Conservation (phyloP, 2,329 filamentous ascomycete genomes). For the Verticillium isaacii region DNA sequence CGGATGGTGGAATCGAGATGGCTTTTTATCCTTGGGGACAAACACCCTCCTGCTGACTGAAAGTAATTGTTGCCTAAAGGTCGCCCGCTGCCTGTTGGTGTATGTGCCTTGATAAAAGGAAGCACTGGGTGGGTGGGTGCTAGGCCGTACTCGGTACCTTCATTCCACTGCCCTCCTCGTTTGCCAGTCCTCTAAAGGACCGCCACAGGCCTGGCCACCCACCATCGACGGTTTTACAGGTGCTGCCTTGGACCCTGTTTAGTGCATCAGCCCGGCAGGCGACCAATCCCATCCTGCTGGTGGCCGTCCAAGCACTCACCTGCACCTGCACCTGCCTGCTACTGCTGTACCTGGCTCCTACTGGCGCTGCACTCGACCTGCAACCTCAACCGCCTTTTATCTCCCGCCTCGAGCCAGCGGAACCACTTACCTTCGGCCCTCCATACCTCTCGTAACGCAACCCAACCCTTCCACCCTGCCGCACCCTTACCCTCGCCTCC, state of each 20-base stretch:
- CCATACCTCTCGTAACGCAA: not conserved
- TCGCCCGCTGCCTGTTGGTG: too few relatives aligned
- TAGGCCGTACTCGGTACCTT: not conserved
- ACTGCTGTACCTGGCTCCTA: not conserved
- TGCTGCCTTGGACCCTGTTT: not conserved
- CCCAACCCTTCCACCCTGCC: not conserved
- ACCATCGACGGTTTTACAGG: not conserved
- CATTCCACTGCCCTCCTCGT: not conserved
- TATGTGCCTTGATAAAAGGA: too few relatives aligned
- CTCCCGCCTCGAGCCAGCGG: not conserved
- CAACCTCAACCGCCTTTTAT: not conserved
- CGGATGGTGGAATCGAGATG: too few relatives aligned
- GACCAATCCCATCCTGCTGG: not conserved
- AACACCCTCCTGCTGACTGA: too few relatives aligned
- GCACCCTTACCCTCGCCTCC: slow-evolving; percentile 9
- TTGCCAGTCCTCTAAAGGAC: not conserved
- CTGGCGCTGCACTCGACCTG: not conserved
- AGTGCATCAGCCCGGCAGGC: not conserved
- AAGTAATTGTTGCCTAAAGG: too few relatives aligned
- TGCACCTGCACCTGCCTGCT: too few relatives aligned
- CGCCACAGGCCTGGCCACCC: not conserved
- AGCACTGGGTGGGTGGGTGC: not conserved
- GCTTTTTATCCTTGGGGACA: too few relatives aligned
- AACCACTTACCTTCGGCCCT: not conserved
- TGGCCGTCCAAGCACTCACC: not conserved